Evolutionary conservation across 768 basidiomycete species (phyloP), one percentile per base, ranked within the genome.

Genomic region (Trametes cingulata): DNA sequence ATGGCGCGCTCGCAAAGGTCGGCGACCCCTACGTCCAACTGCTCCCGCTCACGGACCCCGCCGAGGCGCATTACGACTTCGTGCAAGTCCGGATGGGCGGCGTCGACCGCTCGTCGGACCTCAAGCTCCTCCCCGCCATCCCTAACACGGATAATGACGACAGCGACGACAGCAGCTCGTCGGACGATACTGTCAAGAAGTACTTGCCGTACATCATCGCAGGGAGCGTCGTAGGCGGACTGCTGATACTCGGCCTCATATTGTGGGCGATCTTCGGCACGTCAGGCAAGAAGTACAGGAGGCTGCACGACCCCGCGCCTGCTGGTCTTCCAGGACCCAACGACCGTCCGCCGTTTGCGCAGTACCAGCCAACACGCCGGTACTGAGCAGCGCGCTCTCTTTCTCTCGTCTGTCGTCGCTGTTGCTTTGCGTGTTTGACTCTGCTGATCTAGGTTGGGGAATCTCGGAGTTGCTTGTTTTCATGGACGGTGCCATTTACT

Each of bases 21-120:
- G 69, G 67, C 48, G 67, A 67, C 49, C 75, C 75, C 6, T 76
- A 67, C 65, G 65, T 76, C 42, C 75, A 76, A 62, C 68, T 76
- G 15, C 66, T 74, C 3, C 63, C 73, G 12, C 56, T 68, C 15
- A 70, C 69, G 20, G 64, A 71, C 35, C 56, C 63, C 35, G 62
- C 65, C 6, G 61, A 65, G 56, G 73, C 72, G 22, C 74, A 75
- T 62, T 37, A 47, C 36, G 72, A 75, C 62, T 75, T 75, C 55
- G 74, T 75, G 17, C 56, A 60, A 15, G 59, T 64, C 3, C 72
- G 74, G 19, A 64, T 74, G 48, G 67, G 59, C 46, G 73, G 73
- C 46, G 56, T 68, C 33, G 74, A 75, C 65, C 62, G 63, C 46
- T 71, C 72, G n/a, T 63, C 60, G 33, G 61, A 64, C 60, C 67